These are phyloP conservation scores for Fusarium ramigenum DNA, from an alignment of 2,329 filamentous ascomycete species.

Conservation along the genomic window DNA sequence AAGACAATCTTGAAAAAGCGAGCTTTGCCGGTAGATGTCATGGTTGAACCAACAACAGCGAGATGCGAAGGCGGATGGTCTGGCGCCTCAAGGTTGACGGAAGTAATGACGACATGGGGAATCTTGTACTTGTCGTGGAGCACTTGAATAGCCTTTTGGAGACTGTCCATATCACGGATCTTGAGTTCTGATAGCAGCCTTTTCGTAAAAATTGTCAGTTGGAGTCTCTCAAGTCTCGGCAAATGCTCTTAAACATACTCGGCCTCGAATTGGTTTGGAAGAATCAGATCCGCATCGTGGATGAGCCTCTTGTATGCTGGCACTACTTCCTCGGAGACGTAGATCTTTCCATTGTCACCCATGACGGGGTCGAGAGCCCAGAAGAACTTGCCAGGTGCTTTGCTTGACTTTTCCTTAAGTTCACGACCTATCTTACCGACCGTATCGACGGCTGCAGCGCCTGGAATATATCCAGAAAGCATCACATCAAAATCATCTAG, in stretches of 20 bases:
- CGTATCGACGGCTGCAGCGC: slow-evolving; percentile 82
- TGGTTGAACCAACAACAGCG: slow-evolving; percentile 81
- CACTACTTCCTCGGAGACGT: slow-evolving; percentile 90
- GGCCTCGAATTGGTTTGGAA: slow-evolving; percentile 97
- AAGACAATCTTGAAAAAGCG: slow-evolving; percentile 91
- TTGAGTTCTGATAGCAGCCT: slow-evolving; percentile 87
- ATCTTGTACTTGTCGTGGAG: slow-evolving; percentile 80
- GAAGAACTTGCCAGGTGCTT: slow-evolving; percentile 82
- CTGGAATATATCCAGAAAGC: slow-evolving; percentile 93
- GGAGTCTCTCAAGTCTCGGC: background rate
- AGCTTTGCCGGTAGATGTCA: slow-evolving; percentile 68
- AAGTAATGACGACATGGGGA: slow-evolving; percentile 93
- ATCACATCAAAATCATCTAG: slow-evolving; percentile 93
- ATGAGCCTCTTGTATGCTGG: slow-evolving; percentile 87
- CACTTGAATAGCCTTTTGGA: slow-evolving; percentile 77
- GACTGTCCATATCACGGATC: slow-evolving; percentile 77
- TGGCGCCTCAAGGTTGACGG: slow-evolving; percentile 73
- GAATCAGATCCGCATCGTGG: slow-evolving; percentile 84
- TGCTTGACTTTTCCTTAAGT: slow-evolving; percentile 71
- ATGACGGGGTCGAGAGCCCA: slow-evolving; percentile 99
- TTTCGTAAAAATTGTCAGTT: background rate
- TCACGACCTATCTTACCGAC: slow-evolving; percentile 87
- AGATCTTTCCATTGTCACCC: slow-evolving; percentile 93
- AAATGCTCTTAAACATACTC: slow-evolving; percentile 68
- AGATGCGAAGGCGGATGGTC: slow-evolving; percentile 63